Conservation (phyloP, 169 alveolate species). For the Plasmodium inui region DNA sequence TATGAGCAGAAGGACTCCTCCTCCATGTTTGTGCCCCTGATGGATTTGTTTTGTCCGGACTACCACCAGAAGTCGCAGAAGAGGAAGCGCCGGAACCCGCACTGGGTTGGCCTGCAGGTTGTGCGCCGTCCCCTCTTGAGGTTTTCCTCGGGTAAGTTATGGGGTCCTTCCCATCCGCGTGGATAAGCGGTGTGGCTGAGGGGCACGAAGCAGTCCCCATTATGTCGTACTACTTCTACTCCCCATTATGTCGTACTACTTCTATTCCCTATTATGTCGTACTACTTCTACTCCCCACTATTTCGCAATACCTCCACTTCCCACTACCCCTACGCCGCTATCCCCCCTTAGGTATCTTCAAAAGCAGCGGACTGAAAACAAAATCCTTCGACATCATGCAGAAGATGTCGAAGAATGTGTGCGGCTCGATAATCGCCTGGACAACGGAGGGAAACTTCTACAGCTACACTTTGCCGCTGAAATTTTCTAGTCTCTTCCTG, state of each 20-base stretch:
- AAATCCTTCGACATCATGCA: conserved; percentile 64
- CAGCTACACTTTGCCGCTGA: conserved; percentile 44
- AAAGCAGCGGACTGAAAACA: conserved; percentile 2
- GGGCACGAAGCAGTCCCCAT: too few species aligned
- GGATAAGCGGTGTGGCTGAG: not conserved
- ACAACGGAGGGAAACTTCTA: conserved; percentile 74
- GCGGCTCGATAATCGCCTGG: conserved; percentile 70
- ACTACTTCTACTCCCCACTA: too few species aligned
- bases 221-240: too few species aligned
- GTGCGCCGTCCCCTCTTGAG: conserved; percentile 35
- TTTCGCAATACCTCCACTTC: too few species aligned
- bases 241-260: too few species aligned
- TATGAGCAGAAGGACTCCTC: conserved; percentile 29
- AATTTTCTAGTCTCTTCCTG: conserved; percentile 53
- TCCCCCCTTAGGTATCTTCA: conserved; percentile 3
- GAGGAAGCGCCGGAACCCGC: not conserved
- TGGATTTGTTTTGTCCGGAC: conserved; percentile 75
- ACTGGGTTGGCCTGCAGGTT: conserved; percentile 68
- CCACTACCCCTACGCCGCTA: too few species aligned
- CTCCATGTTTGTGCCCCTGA: conserved; percentile 44
- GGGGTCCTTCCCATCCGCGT: not conserved
- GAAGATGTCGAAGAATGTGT: conserved; percentile 28
- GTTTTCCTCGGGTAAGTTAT: conserved; percentile 58
- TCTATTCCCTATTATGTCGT: too few species aligned
- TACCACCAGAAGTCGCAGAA: not conserved